These are phyloP conservation scores for Lipomyces yamadae DNA, from an alignment of 805 yeast genomes.

Conservation along the genomic window DNA sequence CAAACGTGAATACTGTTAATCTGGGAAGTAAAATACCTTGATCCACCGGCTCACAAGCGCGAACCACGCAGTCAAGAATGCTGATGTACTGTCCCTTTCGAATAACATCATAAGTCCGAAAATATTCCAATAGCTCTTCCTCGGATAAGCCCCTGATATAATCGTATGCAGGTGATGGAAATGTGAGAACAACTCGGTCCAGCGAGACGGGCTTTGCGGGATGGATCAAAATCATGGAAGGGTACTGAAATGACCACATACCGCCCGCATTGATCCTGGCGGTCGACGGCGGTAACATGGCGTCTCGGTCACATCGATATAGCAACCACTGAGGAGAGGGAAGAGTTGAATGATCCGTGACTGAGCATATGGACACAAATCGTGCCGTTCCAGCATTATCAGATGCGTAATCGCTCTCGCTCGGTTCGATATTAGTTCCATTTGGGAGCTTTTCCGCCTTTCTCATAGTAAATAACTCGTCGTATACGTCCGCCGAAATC, in stretches of 20 bases:
- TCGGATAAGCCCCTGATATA: constrained; percentile 46
- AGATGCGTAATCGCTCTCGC: background rate
- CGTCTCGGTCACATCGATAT: constrained; percentile 12
- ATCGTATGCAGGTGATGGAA: constrained; percentile 56
- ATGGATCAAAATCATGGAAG: constrained; percentile 28
- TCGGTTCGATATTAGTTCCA: background rate
- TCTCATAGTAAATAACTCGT: background rate
- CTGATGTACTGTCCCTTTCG: constrained; percentile 13
- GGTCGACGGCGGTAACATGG: constrained; percentile 26
- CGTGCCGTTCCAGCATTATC: background rate
- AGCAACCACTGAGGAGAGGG: constrained; percentile 18
- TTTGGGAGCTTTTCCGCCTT: background rate
- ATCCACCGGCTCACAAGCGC: constrained; percentile 67
- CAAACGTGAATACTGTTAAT: constrained; percentile 59
- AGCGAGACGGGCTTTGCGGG: constrained; percentile 43
- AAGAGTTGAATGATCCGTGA: constrained; percentile 4
- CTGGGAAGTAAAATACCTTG: constrained; percentile 61
- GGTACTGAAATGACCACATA: constrained; percentile 9
- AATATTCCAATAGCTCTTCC: constrained; percentile 46
- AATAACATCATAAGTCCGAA: constrained; percentile 8
- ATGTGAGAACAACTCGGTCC: constrained; percentile 49
- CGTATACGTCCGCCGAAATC: background rate
- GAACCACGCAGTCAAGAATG: constrained; percentile 17
- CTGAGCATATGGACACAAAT: constrained; percentile 13
- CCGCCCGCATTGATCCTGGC: background rate